Base-by-base conservation (phyloP, 75 land plant species). In the Sequoia sempervirens region DNA sequence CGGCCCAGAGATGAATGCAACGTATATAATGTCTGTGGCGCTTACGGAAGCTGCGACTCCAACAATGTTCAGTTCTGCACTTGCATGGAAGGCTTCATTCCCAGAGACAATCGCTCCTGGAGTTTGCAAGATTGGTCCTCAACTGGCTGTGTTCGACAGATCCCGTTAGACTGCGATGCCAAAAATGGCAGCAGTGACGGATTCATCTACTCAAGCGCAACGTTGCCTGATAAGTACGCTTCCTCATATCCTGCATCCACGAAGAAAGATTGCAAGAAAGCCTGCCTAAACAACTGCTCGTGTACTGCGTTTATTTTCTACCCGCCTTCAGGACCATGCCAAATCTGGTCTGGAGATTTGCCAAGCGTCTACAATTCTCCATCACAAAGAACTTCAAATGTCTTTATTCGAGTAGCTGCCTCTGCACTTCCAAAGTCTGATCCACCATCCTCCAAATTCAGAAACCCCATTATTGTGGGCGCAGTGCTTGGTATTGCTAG, bases 81-180 rank as follows among this genome's bases (percentile, higher is more conserved):
- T 4, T 92, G 93, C 70, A n/a, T 85, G 11, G 12, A 34, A 3
- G 93, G 93, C 15, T 92, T 90, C 47, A 32, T 3, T 8, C 88
- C 89, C 5, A 81, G 28, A 10, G 23, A 40, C 12, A 20, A 56
- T 18, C 75, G 53, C 53, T 50, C 53, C 2, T 50, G 53, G 53
- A 50, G 53, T 50, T 50, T 50, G 13, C n/a, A 28, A 2, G 86
- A 82, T 32, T 86, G 88, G 93, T 40, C 61, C 13, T 37, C 76
- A 11, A 73, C 58, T 10, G 93, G 93, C 23, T 91, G 93, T 46
- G 89, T 82, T 17, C 46, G 83, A 14, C 79, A 69, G n/a, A 50
- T 36, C 1, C 50, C 54, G 1, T 6, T 84, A 26, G 73, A 75
- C 17, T 91, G 88, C 74, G 4, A 7, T 8, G 28, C 74, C 2